Evolutionary conservation across 2,329 filamentous ascomycete species (phyloP), one percentile per base, ranked within the genome.

Genomic region (Drechslera avenae): DNA sequence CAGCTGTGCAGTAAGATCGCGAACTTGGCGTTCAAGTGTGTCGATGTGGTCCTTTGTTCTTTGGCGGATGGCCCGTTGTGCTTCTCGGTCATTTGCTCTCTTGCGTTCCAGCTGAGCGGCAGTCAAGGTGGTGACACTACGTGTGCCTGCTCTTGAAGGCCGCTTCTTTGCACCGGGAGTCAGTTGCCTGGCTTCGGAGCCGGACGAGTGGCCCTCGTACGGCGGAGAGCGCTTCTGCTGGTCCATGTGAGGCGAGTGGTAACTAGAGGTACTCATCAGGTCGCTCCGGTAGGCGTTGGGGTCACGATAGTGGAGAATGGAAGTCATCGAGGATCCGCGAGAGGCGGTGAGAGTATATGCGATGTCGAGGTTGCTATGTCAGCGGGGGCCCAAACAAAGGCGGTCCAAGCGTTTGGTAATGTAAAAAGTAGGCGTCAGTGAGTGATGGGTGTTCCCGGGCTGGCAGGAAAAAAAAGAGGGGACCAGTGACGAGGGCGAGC

Each of bases 11-110:
- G 75, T 78, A 39, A 84, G 73, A 37, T 83, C 81, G 35, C 76
- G 76, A 39, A 84, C 78, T 50, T 80, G 79, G 40, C 76, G 72
- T 60, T 85, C 81, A n/a, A 85, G 75, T 21, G 73, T 74, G 56
- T 84, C 81, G 53, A 84, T 84, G 64, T 83, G 81, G 57, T 83
- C 81, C 57, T 82, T 84, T 34, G 81, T 84, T 53, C 82, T 72
- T 63, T 83, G 80, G 23, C 82, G 79, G 57, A 84, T 85, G 40
- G 81, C 82, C 57, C 82, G 76, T 64, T 85, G 82, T 46, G 82
- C 82, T 68, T 85, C 82, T 54, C 82, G 76, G 66, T 85, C 82
- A 66, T 84, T 84, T 54, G 82, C 82, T 52, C 82, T 76, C 67
- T 85, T 85, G 42, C 82, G 74, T 60, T 84, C 82, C 40, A 85